Percentiles rank a stretch among this genome's conserved stretches.
These are phyloP conservation scores for Botrytis cinerea DNA, from an alignment of 2,329 filamentous ascomycete species.

Conservation along the genomic window DNA sequence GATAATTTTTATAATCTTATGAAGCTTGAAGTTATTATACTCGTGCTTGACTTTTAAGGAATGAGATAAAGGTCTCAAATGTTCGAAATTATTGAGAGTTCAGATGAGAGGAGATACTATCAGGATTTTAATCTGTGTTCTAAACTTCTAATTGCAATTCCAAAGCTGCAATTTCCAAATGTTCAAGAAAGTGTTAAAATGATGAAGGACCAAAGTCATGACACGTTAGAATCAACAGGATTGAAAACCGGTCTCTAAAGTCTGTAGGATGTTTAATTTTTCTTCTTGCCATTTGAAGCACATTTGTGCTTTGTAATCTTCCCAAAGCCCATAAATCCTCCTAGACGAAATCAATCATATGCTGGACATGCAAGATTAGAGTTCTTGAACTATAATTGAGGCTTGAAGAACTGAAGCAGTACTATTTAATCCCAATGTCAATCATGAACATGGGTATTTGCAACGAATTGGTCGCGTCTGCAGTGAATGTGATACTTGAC, in stretches of 20 bases:
- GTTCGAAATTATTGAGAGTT: background rate
- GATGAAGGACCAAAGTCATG: background rate
- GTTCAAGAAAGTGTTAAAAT: background rate
- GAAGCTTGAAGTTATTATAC: background rate
- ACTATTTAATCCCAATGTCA: background rate
- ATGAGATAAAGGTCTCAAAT: too few species aligned
- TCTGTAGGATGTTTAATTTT: background rate
- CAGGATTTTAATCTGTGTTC: background rate
- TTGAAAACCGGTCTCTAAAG: background rate
- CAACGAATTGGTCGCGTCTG: background rate
- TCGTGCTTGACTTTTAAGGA: background rate
- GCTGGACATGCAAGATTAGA: background rate
- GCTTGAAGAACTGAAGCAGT: background rate
- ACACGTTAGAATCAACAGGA: background rate
- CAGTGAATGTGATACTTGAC: background rate
- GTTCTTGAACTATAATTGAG: background rate
- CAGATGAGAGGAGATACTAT: background rate
- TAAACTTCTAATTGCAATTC: too few species aligned
- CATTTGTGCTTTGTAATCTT: background rate
- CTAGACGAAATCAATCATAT: background rate
- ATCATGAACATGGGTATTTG: background rate
- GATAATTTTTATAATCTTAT: background rate
- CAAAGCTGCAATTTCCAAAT: background rate
- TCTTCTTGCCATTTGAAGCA: background rate
- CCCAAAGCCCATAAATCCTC: background rate